phyloP scores from a whole-genome alignment of 2,329 filamentous ascomycete genomes.

The Teratosphaeria zuluensis region DNA sequence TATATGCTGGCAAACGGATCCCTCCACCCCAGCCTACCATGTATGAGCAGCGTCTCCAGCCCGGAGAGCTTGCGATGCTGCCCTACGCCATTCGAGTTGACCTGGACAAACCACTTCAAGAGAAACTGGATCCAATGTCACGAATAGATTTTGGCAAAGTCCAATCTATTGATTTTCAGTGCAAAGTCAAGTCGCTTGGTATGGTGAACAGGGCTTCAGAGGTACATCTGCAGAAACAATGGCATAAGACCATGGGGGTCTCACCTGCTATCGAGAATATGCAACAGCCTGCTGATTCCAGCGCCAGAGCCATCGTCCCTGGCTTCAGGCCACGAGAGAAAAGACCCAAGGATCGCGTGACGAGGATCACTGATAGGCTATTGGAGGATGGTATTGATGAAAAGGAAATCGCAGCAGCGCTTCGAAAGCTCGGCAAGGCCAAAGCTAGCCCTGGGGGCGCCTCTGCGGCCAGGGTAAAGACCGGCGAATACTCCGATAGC shows the following conservation, averaged over 20 bases:
- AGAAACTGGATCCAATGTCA: slow-evolving; percentile 7
- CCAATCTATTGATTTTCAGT: neutral
- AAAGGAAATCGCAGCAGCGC: too few species aligned
- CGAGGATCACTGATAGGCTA: too few species aligned
- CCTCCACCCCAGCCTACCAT: neutral
- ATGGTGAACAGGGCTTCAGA: neutral
- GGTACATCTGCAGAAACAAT: neutral
- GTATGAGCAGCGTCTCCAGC: neutral
- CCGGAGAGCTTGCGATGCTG: slow-evolving; percentile 5
- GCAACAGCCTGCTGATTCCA: too few species aligned
- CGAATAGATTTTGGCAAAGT: neutral
- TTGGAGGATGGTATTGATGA: too few species aligned
- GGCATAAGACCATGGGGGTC: neutral
- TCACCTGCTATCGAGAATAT: too few species aligned
- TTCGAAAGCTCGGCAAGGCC: too few species aligned
- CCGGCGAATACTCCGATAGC: too few species aligned
- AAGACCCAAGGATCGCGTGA: too few species aligned
- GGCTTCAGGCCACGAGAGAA: too few species aligned
- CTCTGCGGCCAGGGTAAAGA: too few species aligned
- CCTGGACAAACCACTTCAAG: neutral
- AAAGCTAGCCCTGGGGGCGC: too few species aligned
- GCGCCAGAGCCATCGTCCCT: too few species aligned
- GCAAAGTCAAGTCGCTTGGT: neutral
- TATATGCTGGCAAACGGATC: slow-evolving; percentile 9
- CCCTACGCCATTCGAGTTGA: slow-evolving; percentile 5